Percentiles rank a stretch among this genome's conserved stretches.
Conservation (phyloP, 805 yeast species). For the Schwanniomyces yamadae region DNA sequence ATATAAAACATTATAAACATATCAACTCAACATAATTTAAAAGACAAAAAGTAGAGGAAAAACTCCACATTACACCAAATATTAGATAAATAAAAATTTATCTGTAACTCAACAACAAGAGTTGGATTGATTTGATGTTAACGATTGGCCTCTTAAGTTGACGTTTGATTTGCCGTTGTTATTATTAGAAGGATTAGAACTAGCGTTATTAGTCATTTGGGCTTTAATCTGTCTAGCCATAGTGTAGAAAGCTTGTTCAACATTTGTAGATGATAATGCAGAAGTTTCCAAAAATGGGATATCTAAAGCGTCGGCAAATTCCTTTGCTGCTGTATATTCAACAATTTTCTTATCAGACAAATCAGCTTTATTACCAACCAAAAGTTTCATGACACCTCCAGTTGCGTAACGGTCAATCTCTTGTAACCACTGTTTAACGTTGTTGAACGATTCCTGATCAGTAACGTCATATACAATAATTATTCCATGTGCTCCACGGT, state of each 20-base stretch:
- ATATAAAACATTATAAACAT: background rate
- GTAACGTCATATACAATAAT: slow-evolving; percentile 97
- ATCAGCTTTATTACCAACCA: slow-evolving; percentile 97
- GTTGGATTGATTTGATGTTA: slow-evolving; percentile 39
- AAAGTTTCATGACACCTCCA: slow-evolving; percentile 91
- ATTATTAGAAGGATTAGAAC: slow-evolving; percentile 25
- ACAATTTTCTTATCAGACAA: slow-evolving; percentile 91
- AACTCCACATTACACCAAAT: too few relatives aligned
- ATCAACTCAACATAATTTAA: background rate
- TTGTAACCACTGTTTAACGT: slow-evolving; percentile 97
- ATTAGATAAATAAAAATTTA: too few relatives aligned
- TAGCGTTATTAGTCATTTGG: slow-evolving; percentile 73
- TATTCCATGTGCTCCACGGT: slow-evolving; percentile 98
- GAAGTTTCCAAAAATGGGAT: slow-evolving; percentile 96
- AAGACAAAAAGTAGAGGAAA: background rate
- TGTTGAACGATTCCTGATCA: slow-evolving; percentile 93
- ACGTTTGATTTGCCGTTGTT: slow-evolving; percentile 59
- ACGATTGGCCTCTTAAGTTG: slow-evolving; percentile 68
- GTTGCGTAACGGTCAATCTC: slow-evolving; percentile 98
- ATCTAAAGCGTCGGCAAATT: slow-evolving; percentile 92
- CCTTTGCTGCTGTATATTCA: slow-evolving; percentile 94
- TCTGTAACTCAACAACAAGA: slow-evolving; percentile 34
- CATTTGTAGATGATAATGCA: slow-evolving; percentile 92
- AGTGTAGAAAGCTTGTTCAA: slow-evolving; percentile 96
- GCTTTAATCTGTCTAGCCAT: slow-evolving; percentile 99